phyloP scores from a whole-genome alignment of 2,329 filamentous ascomycete genomes.

The Talaromyces sp. region DNA sequence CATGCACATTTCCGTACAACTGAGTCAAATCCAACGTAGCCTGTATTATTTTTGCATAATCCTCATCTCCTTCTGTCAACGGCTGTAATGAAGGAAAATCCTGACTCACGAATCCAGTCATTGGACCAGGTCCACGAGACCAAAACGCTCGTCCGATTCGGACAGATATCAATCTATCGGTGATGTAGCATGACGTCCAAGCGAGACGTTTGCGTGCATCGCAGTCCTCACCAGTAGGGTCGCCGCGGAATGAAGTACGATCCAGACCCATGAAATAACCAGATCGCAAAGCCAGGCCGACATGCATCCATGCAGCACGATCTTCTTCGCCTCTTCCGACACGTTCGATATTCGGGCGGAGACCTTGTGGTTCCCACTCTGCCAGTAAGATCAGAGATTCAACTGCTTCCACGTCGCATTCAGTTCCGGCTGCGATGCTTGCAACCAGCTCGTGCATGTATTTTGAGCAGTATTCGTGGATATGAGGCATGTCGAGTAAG shows the following conservation, averaged over 20 bases:
- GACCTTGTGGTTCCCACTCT: conserved; percentile 69
- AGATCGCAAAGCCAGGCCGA: conserved; percentile 65
- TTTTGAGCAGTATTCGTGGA: conserved; percentile 64
- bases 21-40: conserved; percentile 69
- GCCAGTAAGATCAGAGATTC: conserved; percentile 67
- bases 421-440: conserved; percentile 62
- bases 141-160: conserved; percentile 70
- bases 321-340: conserved; percentile 72
- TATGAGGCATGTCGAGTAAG: conserved; percentile 59
- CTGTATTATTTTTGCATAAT: conserved; percentile 67
- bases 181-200: conserved; percentile 68
- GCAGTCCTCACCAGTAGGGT: conserved; percentile 56
- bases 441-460: conserved; percentile 69
- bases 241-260: conserved; percentile 63
- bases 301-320: conserved; percentile 73
- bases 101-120: conserved; percentile 61
- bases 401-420: conserved; percentile 67
- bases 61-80: conserved; percentile 58
- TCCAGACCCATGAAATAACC: conserved; percentile 70
- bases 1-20: conserved; percentile 70
- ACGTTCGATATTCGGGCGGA: conserved; percentile 57
- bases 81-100: conserved; percentile 67
- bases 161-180: conserved; percentile 66
- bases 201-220: conserved; percentile 64
- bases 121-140: conserved; percentile 67